phyloP scores from a whole-genome alignment of 805 yeast species.

The Saturnispora sekii region DNA sequence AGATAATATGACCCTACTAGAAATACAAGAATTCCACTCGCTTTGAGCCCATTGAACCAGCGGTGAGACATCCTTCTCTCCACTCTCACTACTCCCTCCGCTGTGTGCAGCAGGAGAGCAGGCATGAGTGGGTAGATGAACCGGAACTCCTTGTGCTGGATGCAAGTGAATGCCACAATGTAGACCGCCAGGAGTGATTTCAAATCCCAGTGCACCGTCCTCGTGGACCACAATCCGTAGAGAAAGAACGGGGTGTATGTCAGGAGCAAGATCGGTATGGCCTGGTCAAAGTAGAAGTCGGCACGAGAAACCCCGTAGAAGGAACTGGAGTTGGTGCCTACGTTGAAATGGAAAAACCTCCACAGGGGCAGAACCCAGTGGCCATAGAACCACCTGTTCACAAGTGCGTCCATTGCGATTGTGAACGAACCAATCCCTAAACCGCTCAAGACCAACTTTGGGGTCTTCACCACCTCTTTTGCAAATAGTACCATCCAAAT shows the following conservation, averaged over 20 bases:
- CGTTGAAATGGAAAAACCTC: conserved; percentile 69
- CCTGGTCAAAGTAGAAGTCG: conserved; percentile 79
- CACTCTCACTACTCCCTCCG: conserved; percentile 28
- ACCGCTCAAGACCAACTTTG: conserved; percentile 6
- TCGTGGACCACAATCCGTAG: conserved; percentile 26
- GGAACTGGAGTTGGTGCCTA: conserved; percentile 58
- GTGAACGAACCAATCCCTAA: conserved; percentile 15
- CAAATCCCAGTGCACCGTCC: conserved; percentile 13
- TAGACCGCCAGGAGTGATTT: conserved; percentile 31
- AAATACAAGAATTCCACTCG: conserved; percentile 11
- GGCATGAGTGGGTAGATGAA: conserved; percentile 85
- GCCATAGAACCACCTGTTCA: conserved; percentile 58
- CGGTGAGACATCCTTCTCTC: conserved; percentile 4
- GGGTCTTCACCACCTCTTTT: conserved; percentile 16
- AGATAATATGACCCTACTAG: conserved; percentile 26
- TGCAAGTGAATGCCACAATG: conserved; percentile 46
- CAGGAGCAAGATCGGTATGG: conserved; percentile 65
- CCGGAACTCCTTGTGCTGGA: conserved; percentile 85
- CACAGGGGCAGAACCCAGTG: conserved; percentile 48
- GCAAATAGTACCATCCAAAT: conserved; percentile 65
- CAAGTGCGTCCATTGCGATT: conserved; percentile 28
- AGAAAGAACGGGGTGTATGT: conserved; percentile 56
- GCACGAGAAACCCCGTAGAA: conserved; percentile 82
- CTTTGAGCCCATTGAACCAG: conserved; percentile 7
- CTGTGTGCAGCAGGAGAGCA: conserved; percentile 43